Conservation (phyloP, 768 basidiomycete genomes). For the Xerocomellus intermedius region DNA sequence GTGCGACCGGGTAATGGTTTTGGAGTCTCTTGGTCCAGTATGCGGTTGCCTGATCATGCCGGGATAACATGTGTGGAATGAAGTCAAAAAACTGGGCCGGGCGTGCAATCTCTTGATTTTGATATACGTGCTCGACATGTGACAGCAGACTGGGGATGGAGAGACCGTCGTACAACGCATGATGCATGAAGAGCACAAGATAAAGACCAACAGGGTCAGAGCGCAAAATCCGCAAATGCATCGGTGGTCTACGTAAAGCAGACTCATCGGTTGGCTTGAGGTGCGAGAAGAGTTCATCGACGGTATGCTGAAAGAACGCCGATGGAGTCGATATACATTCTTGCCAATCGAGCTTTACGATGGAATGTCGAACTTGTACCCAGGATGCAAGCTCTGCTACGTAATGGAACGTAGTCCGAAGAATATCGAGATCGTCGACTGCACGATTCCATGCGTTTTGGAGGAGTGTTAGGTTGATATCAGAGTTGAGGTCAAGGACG, state of each 20-base stretch:
- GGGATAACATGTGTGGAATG: conserved; percentile 36
- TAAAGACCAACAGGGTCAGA: neutral
- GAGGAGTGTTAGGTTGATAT: conserved; percentile 29
- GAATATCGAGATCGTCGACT: conserved; percentile 35
- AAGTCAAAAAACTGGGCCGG: conserved; percentile 38
- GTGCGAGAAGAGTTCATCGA: conserved; percentile 9
- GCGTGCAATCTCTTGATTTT: conserved; percentile 6
- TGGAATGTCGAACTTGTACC: conserved; percentile 31
- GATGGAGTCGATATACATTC: conserved; percentile 11
- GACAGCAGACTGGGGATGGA: conserved; percentile 39
- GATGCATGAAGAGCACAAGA: conserved; percentile 45
- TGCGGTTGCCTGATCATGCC: conserved; percentile 37
- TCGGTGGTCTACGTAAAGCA: conserved; percentile 31
- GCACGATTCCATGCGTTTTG: conserved; percentile 38
- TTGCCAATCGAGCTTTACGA: conserved; percentile 23
- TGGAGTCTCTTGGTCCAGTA: conserved; percentile 38
- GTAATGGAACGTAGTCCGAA: conserved; percentile 51
- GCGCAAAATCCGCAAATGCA: conserved; percentile 27
- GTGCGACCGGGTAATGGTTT: conserved; percentile 18
- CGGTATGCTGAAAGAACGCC: conserved; percentile 6
- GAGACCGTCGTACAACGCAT: conserved; percentile 48
- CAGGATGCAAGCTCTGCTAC: conserved; percentile 32
- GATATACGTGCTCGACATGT: conserved; percentile 34
- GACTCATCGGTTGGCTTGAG: conserved; percentile 20
- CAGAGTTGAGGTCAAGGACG: conserved; percentile 18